These are phyloP conservation scores for Eutrema yunnanense DNA, from an alignment of 345 rosid species.

Conservation along the genomic window DNA sequence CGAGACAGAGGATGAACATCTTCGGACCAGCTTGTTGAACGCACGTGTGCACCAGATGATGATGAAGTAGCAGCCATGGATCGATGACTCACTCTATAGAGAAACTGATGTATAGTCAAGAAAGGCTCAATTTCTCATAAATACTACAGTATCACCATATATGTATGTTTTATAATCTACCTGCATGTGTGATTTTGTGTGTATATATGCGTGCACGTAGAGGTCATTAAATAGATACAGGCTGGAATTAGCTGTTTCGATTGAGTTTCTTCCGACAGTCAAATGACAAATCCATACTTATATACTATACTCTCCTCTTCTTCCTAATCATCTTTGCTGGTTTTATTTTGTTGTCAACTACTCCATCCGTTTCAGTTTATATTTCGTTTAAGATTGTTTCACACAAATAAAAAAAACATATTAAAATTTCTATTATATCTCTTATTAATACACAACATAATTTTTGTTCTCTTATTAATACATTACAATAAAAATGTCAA, in stretches of 20 bases:
- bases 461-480: no score
- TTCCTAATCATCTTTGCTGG: background rate
- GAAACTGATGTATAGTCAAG: background rate
- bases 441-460: no score
- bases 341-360: background rate
- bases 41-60: conserved; percentile 24
- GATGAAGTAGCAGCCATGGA: conserved; percentile 17
- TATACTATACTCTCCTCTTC: background rate
- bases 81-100: background rate
- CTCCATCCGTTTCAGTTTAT: no score
- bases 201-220: conserved; percentile 15
- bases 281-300: conserved; percentile 16
- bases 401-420: no score
- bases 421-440: no score
- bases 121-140: background rate
- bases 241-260: conserved; percentile 16
- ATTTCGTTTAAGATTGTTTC: no score
- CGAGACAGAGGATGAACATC: conserved; percentile 31
- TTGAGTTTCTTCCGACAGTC: conserved; percentile 23
- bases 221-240: conserved; percentile 7
- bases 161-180: no score
- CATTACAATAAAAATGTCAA: no score
- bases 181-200: no score
- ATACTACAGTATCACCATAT: background rate
- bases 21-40: conserved; percentile 37